Base-by-base conservation (phyloP, 2,329 filamentous ascomycete species). In the Curvularia spicifera region DNA sequence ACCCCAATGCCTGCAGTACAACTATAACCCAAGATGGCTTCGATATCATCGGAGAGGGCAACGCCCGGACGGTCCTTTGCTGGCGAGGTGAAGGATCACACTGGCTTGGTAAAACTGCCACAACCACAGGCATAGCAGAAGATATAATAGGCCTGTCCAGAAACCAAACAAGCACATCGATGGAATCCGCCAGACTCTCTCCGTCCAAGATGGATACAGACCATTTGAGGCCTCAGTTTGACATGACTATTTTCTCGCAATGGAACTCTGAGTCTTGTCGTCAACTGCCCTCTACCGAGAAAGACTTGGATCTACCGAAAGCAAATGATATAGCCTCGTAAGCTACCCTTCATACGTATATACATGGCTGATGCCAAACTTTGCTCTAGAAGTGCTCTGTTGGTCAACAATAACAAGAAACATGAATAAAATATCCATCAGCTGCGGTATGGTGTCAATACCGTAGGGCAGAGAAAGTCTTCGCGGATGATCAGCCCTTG, bases 41-140 rank as follows among this genome's bases (percentile, higher is more conserved):
- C 35, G 48, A 55, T 0, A 59, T 80, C 13, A 49, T 71, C 12
- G 80, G 80, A 4, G 47, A 62, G 33, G 80, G 80, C 1, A 74
- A 81, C 63, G 80, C 74, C 3, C 72, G 80, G 10, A 79, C 78
- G 2, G 78, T 82, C 0, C 63, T 82, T 40, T 80, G 78, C 49
- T 80, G 74, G 71, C 74, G 75, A 45, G 70, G 65, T 5, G 64
- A 61, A 29, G 74, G 71, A 22, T 62, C 64, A 5, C 13, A n/a
- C 1, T 76, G 73, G 73, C 65, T 75, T 4, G 60, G 60, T 35
- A 65, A 63, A 40, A 5, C 20, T 18, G 40, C 20, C 18, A 31
- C 46, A 3, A 12, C 33, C 4, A 45, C n/a, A 8, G 18, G 35
- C 31, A 10, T n/a, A 33, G 20, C 35, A n/a, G 46, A 62, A 8